A percentile compares a stretch with the other conserved stretches of the same genome.
These are phyloP conservation scores for Gamarada debralockiae DNA, from an alignment of 495 filamentous ascomycete genomes.

Conservation along the genomic window DNA sequence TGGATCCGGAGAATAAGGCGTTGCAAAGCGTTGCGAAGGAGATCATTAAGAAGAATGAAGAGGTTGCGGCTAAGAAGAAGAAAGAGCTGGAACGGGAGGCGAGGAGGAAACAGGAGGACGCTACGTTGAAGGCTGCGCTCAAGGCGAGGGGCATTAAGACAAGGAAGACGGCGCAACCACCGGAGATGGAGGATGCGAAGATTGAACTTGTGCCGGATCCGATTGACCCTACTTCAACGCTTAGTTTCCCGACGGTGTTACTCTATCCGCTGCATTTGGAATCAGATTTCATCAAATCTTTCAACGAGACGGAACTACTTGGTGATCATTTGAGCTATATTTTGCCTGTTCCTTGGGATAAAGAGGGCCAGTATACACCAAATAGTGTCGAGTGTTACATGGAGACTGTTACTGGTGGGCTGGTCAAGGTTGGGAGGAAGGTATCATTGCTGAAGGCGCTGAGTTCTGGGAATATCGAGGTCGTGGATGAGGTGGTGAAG, in stretches of 20 bases:
- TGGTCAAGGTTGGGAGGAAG: slow-evolving; percentile 90
- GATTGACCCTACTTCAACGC: slow-evolving; percentile 60
- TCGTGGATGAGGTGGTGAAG: slow-evolving; percentile 80
- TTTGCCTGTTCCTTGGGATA: slow-evolving; percentile 82
- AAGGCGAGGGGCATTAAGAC: slow-evolving; percentile 65
- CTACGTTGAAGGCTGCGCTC: slow-evolving; percentile 66
- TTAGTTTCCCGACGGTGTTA: slow-evolving; percentile 76
- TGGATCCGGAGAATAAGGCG: slow-evolving; percentile 59
- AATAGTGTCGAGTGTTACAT: slow-evolving; percentile 80
- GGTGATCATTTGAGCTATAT: slow-evolving; percentile 75
- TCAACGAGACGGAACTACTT: slow-evolving; percentile 67
- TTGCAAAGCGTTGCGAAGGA: slow-evolving; percentile 50
- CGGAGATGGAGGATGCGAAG: slow-evolving; percentile 77
- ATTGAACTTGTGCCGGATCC: slow-evolving; percentile 68
- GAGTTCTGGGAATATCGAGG: slow-evolving; percentile 71
- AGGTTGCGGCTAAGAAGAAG: slow-evolving; percentile 34
- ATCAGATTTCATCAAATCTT: slow-evolving; percentile 85
- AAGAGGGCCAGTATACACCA: slow-evolving; percentile 57
- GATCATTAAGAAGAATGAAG: slow-evolving; percentile 46
- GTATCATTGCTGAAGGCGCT: slow-evolving; percentile 70
- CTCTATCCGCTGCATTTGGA: slow-evolving; percentile 76
- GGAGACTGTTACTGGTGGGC: slow-evolving; percentile 73
- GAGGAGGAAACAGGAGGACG: slow-evolving; percentile 44
- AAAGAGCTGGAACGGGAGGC: slow-evolving; percentile 48
- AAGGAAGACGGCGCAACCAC: slow-evolving; percentile 62